A percentile compares a stretch with the other conserved stretches of the same genome.
These are phyloP conservation scores for Teratosphaeria pseudoeucalypti DNA, from an alignment of 2,329 filamentous ascomycete species.

Conservation along the genomic window DNA sequence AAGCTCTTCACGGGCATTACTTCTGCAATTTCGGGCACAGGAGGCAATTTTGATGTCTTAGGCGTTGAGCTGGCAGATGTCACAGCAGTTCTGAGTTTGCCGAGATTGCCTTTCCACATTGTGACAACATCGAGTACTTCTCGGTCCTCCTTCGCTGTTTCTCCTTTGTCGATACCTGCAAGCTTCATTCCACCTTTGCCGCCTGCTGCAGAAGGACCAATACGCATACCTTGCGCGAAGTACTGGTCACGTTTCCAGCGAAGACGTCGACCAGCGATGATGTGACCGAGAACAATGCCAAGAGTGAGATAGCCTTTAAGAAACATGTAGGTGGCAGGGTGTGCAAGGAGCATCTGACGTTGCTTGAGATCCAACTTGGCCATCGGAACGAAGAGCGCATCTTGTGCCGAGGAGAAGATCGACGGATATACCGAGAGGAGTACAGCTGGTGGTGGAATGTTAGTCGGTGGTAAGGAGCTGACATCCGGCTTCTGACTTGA, in stretches of 20 bases:
- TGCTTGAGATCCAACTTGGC: constrained; percentile 38
- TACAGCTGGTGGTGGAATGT: constrained; percentile 79
- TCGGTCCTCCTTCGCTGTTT: constrained; percentile 72
- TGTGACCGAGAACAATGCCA: constrained; percentile 59
- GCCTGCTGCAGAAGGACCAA: constrained; percentile 61
- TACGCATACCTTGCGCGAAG: constrained; percentile 78
- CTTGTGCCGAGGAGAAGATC: constrained; percentile 56
- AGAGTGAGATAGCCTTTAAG: constrained; percentile 54
- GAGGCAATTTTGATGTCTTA: constrained; percentile 10
- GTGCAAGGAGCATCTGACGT: constrained; percentile 50
- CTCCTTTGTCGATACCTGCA: constrained; percentile 70
- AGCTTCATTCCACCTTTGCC: constrained; percentile 83
- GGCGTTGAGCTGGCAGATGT: constrained; percentile 34
- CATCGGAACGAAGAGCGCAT: constrained; percentile 55
- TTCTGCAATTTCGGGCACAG: constrained; percentile 61
- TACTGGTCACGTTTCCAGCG: constrained; percentile 87
- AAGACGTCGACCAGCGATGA: constrained; percentile 73
- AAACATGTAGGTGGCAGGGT: constrained; percentile 52
- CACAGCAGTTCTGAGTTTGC: constrained; percentile 63
- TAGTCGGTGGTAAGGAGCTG: constrained; percentile 53
- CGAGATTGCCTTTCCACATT: constrained; percentile 66
- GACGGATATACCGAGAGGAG: constrained; percentile 67
- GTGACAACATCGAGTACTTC: constrained; percentile 69
- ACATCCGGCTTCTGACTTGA: not conserved
- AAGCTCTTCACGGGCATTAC: constrained; percentile 57